Conservation (phyloP, 1,139 yeast species). For the Geotrichum siamense region DNA sequence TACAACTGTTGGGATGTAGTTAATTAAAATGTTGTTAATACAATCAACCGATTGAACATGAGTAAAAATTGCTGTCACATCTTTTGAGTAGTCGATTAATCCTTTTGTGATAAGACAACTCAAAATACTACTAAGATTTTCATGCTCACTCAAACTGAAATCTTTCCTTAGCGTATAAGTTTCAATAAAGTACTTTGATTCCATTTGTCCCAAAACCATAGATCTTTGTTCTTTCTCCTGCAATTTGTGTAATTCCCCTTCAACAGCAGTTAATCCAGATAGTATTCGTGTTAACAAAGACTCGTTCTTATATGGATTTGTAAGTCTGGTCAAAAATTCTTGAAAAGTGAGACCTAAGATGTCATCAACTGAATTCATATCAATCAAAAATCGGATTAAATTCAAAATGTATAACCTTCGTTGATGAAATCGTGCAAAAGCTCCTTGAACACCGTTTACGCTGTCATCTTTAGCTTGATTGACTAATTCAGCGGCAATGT, state of each 20-base stretch:
- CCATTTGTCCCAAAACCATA: constrained; percentile 45
- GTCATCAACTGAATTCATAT: constrained; percentile 23
- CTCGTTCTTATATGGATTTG: constrained; percentile 16
- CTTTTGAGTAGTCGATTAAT: constrained; percentile 38
- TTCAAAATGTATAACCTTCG: constrained; percentile 68
- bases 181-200: constrained; percentile 46
- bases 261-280: constrained; percentile 51
- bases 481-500: constrained; percentile 54
- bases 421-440: constrained; percentile 60
- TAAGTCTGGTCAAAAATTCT: constrained; percentile 11
- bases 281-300: constrained; percentile 36
- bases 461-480: constrained; percentile 47
- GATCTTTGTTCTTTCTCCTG: constrained; percentile 50
- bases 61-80: constrained; percentile 40
- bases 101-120: constrained; percentile 22
- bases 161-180: constrained; percentile 53
- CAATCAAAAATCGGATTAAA: constrained; percentile 52
- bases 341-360: constrained; percentile 9
- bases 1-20: constrained; percentile 47
- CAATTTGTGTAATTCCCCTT: constrained; percentile 46
- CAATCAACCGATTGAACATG: constrained; percentile 43
- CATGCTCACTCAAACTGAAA: constrained; percentile 61
- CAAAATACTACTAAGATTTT: constrained; percentile 58
- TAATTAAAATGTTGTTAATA: constrained; percentile 56
- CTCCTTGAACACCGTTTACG: constrained; percentile 54